phyloP scores from a whole-genome alignment of 768 basidiomycete species.

The Lactifluus volemus region DNA sequence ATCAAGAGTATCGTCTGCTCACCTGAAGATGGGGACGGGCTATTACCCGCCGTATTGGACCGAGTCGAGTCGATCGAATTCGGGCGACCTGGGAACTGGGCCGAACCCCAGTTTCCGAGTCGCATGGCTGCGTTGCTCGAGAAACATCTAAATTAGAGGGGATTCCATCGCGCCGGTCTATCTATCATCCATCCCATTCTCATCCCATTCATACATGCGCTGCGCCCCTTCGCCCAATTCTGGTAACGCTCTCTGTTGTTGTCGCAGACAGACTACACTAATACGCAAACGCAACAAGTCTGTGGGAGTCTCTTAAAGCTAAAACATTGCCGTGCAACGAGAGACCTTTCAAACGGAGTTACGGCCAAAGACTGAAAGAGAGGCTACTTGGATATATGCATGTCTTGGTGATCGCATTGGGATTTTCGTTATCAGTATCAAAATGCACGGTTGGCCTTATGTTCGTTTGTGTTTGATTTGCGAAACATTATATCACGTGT shows the following conservation, averaged over 20 bases:
- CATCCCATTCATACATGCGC: neutral
- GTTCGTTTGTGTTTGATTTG: neutral
- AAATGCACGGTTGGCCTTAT: neutral
- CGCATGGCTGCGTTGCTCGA: conserved; percentile 9
- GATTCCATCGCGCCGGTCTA: neutral
- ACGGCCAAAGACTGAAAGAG: neutral
- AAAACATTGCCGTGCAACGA: neutral
- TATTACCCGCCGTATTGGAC: neutral
- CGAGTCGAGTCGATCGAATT: conserved; percentile 6
- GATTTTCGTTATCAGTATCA: neutral
- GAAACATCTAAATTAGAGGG: conserved; percentile 3
- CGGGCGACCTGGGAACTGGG: neutral
- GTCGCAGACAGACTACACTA: neutral
- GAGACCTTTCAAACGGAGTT: neutral
- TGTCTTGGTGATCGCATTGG: neutral
- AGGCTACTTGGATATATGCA: neutral
- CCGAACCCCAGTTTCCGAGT: neutral
- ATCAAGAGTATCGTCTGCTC: conserved; percentile 6
- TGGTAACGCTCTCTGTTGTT: neutral
- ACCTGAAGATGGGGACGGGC: neutral
- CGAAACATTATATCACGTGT: neutral
- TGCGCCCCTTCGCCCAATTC: neutral
- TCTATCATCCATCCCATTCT: neutral
- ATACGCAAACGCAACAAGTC: no score
- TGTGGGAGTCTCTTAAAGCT: neutral